Evolutionary conservation across 225 moss, liverwort and hornwort species (phyloP), one percentile per base, ranked within the genome.

Genomic region (Rhytidiadelphus loreus): DNA sequence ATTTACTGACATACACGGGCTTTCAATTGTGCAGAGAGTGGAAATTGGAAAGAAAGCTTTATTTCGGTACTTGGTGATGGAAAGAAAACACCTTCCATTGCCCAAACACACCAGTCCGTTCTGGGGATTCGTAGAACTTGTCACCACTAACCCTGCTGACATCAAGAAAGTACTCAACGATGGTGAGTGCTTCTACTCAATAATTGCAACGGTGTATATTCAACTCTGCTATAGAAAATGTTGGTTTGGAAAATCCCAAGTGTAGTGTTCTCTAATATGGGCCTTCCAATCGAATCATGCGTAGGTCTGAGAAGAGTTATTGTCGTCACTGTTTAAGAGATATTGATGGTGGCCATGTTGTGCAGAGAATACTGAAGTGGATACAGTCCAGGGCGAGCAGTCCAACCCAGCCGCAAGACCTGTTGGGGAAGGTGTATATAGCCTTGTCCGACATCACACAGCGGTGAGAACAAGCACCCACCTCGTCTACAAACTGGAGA

Each of bases 111-210:
- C 87, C 59, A 93, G 83, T 58, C 91, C 93, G 15, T 93, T 90
- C 68, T 92, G 91, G 92, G 93, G 88, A 23, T 93, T 92, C 29
- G 89, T 95, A 48, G 91, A 95, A 90, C 91, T 95, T 21, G 92
- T 92, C 83, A 91, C 92, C 50, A 92, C 90, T 9, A 89, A 90
- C 79, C 85, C 88, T 55, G 39, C 84, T 48, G 91, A 95, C 79
- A 85, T 95, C 74, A 93, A 90, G 52, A 85, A 90, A 81, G 87
- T 91, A 39, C 92, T 93, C 77, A 81, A 89, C 26, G 87, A 81
- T 29, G 93, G 94, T 92, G 64, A 58, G 81, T 84, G 41, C 20
- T 55, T 39, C 13, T 32, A 33, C 20, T 83, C 20, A 35, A 44
- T 12, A 58, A 57, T 5, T 79, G 39, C 39, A 39, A 39, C 26